These are phyloP conservation scores for Lipomyces starkeyi DNA, from an alignment of 805 yeast species.

Conservation along the genomic window DNA sequence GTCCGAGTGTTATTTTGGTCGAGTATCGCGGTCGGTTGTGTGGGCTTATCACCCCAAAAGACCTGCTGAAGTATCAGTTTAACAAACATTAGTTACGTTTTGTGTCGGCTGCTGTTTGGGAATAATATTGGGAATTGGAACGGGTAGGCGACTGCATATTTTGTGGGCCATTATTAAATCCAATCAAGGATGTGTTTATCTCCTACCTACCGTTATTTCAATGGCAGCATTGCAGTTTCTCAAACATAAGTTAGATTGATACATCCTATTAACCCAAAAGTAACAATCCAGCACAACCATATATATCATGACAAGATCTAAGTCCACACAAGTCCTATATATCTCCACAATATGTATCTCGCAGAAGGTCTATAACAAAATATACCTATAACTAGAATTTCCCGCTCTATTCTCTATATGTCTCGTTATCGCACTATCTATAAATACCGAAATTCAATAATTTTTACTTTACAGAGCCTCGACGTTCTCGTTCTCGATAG, in stretches of 20 bases:
- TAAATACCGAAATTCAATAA: neutral
- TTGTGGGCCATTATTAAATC: neutral
- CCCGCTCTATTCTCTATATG: neutral
- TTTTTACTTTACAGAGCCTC: constrained; percentile 4
- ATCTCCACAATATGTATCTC: too few relatives aligned
- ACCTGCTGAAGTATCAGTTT: constrained; percentile 61
- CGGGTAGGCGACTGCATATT: neutral
- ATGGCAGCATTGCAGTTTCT: neutral
- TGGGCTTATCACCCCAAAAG: constrained; percentile 88
- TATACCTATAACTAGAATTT: neutral
- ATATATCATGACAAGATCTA: too few relatives aligned
- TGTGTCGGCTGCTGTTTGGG: neutral
- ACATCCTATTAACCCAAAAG: neutral
- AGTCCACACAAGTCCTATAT: too few relatives aligned
- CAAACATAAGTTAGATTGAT: neutral
- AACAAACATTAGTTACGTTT: constrained; percentile 5
- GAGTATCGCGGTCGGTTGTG: constrained; percentile 61
- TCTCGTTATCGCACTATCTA: neutral
- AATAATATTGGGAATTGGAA: neutral
- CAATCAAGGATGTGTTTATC: neutral
- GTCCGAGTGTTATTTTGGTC: constrained; percentile 76
- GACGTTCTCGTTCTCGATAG: constrained; percentile 29
- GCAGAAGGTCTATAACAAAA: neutral
- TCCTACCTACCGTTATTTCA: neutral
- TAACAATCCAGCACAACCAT: neutral